Evolutionary conservation across 768 basidiomycete species (phyloP).

Genomic region (Termitomyces titanicus): DNA sequence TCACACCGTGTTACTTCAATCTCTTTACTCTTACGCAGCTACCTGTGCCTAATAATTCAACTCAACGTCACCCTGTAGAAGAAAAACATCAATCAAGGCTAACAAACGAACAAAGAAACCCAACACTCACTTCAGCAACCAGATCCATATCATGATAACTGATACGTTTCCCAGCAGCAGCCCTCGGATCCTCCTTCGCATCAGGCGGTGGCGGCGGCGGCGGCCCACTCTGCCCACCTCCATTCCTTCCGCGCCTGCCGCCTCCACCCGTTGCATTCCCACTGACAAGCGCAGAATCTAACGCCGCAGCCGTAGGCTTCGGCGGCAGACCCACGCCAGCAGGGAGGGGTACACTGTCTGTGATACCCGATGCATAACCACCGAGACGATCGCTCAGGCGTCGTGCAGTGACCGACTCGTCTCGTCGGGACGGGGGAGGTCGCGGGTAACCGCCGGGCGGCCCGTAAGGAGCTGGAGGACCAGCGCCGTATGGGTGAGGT

Average conservation of each 20-base stretch:
- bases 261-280: slow-evolving; percentile 41
- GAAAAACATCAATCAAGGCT: slow-evolving; percentile 5
- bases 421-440: slow-evolving; percentile 45
- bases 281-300: slow-evolving; percentile 50
- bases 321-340: slow-evolving; percentile 74
- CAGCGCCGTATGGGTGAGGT: slow-evolving; percentile 35
- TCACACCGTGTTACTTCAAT: background rate
- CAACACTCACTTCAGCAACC: slow-evolving; percentile 63
- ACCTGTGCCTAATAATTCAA: slow-evolving; percentile 48
- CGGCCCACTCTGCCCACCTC: slow-evolving; percentile 37
- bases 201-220: slow-evolving; percentile 83
- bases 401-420: slow-evolving; percentile 55
- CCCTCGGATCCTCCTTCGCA: slow-evolving; percentile 89
- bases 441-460: slow-evolving; percentile 31
- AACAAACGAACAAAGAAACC: slow-evolving; percentile 4
- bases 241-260: slow-evolving; percentile 32
- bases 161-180: slow-evolving; percentile 82
- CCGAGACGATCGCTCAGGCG: slow-evolving; percentile 79
- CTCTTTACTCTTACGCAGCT: background rate
- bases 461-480: slow-evolving; percentile 34
- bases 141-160: slow-evolving; percentile 97
- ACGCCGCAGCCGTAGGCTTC: slow-evolving; percentile 59
- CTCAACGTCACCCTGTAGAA: slow-evolving; percentile 59
- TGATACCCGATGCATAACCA: slow-evolving; percentile 56
- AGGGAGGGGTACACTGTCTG: slow-evolving; percentile 38